Conservation (phyloP, 768 basidiomycete genomes). For the Tulasnella sp. region DNA sequence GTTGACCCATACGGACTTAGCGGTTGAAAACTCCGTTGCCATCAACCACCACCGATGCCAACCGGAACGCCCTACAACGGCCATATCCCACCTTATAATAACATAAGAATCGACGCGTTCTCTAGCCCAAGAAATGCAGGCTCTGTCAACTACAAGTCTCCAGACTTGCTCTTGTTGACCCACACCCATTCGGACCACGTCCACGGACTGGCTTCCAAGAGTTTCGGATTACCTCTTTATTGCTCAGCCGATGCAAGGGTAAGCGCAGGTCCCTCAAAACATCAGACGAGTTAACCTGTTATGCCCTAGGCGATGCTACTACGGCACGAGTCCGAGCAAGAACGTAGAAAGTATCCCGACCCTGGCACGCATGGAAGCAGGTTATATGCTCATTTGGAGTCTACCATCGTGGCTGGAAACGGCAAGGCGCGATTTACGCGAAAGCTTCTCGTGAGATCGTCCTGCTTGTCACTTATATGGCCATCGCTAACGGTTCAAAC, state of each 20-base stretch:
- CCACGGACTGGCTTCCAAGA: slow-evolving; percentile 62
- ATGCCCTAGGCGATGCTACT: slow-evolving; percentile 59
- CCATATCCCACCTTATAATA: slow-evolving; percentile 63
- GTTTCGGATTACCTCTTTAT: slow-evolving; percentile 62
- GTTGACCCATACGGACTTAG: neutral
- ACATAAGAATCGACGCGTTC: slow-evolving; percentile 83
- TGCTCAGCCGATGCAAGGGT: slow-evolving; percentile 76
- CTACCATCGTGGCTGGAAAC: slow-evolving; percentile 49
- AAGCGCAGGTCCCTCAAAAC: neutral
- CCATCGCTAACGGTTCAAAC: neutral
- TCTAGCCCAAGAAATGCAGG: slow-evolving; percentile 35
- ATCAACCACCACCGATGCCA: slow-evolving; percentile 45
- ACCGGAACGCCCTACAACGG: slow-evolving; percentile 68
- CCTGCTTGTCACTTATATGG: neutral
- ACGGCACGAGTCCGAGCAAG: slow-evolving; percentile 60
- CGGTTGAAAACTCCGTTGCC: neutral
- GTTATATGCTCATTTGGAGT: slow-evolving; percentile 61
- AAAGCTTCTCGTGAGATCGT: slow-evolving; percentile 53
- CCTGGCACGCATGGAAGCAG: slow-evolving; percentile 44
- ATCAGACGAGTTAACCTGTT: neutral
- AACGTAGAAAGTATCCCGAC: slow-evolving; percentile 49
- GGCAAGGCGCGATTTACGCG: slow-evolving; percentile 42
- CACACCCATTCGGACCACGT: slow-evolving; percentile 91
- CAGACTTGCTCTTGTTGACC: slow-evolving; percentile 63
- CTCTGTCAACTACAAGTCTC: slow-evolving; percentile 21